Base-by-base conservation (phyloP, 352 stramenopile genomes). In the Pythium biforme region DNA sequence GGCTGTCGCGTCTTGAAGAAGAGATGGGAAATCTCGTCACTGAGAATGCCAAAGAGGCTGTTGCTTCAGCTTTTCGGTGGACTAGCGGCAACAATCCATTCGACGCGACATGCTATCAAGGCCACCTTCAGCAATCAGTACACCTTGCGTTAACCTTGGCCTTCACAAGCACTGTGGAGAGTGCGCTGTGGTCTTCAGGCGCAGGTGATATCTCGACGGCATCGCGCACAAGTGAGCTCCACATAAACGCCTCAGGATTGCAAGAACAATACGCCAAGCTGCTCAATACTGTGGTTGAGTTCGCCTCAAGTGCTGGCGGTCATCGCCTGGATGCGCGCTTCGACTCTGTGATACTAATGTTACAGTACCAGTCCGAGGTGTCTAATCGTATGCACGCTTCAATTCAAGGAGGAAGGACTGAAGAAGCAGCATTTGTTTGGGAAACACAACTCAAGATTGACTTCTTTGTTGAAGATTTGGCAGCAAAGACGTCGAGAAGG, bases 1-100 rank as follows among this genome's bases (percentile, higher is more conserved):
- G 81, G 81, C 70, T 90, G 27, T 71, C 70, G 2, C 70, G 81
- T 2, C 59, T 90, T 0, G 77, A 89, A 47, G 81, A 90, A 51
- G 81, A 90, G 41, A 76, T 89, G 59, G 26, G 47, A 7, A 64
- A 59, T n/a, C 66, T 86, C 51, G 76, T 88, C 2, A 45, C 47
- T 25, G 59, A 72, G 3, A 75, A 88, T 27, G 20, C 74, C 5
- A 77, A 79, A 15, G 26, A 47, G 6, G 69, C 73, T 1, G 61
- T 84, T 4, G 25, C 34, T 4, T 25, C 27, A 9, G 25, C 43
- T 20, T 53, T 50, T 14, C 15, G 20, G 33, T 34, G 59, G 11
- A 25, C 5, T 17, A 22, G 25, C 20, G 2, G 8, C 22, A 22
- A 34, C 14, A 43, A 59, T 10, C 37, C n/a, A 15, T 4, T 48